Percentiles rank a stretch among this genome's conserved stretches.
phyloP scores from a whole-genome alignment of 2,329 filamentous ascomycete species.

The Leptographium flavum region DNA sequence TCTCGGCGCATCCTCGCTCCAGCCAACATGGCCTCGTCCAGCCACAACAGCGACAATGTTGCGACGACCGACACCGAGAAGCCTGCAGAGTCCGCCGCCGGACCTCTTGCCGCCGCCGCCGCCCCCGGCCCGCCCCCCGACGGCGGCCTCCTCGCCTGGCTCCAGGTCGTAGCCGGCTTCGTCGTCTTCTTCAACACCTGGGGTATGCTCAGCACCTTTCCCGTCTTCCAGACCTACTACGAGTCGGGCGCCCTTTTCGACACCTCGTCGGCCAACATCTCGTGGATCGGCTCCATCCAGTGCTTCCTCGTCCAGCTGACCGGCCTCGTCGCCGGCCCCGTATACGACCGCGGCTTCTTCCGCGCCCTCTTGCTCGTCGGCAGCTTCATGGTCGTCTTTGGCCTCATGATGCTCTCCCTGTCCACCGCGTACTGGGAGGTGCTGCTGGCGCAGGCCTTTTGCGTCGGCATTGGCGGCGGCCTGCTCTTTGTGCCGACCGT shows the following conservation, averaged over 20 bases:
- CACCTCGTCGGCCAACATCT: slow-evolving; percentile 19
- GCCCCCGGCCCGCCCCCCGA: background rate
- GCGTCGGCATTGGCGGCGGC: slow-evolving; percentile 27
- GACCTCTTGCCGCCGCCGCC: no score
- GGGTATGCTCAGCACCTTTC: slow-evolving; percentile 28
- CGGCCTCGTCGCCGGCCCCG: slow-evolving; percentile 27
- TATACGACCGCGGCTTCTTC: slow-evolving; percentile 34
- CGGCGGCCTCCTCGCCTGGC: slow-evolving; percentile 2
- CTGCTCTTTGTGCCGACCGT: slow-evolving; percentile 24
- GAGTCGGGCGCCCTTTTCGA: slow-evolving; percentile 17
- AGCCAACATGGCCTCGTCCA: no score
- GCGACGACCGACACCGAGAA: no score
- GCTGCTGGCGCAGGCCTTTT: slow-evolving; percentile 26
- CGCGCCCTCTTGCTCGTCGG: slow-evolving; percentile 24
- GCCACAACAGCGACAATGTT: no score
- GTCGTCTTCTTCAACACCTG: slow-evolving; percentile 43
- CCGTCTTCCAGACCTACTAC: slow-evolving; percentile 43
- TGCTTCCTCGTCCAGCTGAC: slow-evolving; percentile 27
- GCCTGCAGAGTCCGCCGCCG: no score
- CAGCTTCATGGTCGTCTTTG: slow-evolving; percentile 26
- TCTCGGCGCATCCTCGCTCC: no score
- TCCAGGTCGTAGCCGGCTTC: slow-evolving; percentile 17
- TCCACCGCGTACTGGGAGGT: slow-evolving; percentile 25
- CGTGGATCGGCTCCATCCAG: slow-evolving; percentile 33
- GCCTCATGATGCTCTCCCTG: slow-evolving; percentile 28